Evolutionary conservation across 2,329 filamentous ascomycete genomes (phyloP).

Genomic region (Dothistroma septosporum): DNA sequence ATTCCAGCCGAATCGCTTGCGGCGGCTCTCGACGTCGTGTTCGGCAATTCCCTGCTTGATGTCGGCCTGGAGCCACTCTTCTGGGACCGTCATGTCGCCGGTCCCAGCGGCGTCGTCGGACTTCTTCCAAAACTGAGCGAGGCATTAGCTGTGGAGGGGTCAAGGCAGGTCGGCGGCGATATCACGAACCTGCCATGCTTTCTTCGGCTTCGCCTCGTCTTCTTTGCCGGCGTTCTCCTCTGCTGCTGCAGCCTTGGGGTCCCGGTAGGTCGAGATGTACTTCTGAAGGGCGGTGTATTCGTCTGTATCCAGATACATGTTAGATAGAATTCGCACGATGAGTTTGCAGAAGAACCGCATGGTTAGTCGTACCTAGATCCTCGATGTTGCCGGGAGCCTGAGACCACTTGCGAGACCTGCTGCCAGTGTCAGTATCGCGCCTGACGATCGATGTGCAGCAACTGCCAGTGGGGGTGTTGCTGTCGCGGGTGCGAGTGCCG

Average conservation of each 20-base stretch:
- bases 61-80: conserved; percentile 67
- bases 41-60: conserved; percentile 59
- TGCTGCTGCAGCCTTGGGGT: conserved; percentile 50
- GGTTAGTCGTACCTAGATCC: conserved; percentile 35
- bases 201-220: conserved; percentile 45
- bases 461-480: conserved; percentile 3
- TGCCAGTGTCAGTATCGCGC: conserved; percentile 16
- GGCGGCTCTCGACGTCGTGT: conserved; percentile 58
- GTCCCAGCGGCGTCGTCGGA: conserved; percentile 31
- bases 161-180: not conserved
- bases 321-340: conserved; percentile 15
- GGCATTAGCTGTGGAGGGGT: conserved; percentile 15
- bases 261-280: conserved; percentile 64
- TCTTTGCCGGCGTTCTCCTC: conserved; percentile 40
- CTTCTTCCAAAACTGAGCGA: conserved; percentile 51
- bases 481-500: not conserved
- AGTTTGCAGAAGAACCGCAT: conserved; percentile 4
- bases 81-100: conserved; percentile 47
- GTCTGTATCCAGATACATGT: conserved; percentile 40
- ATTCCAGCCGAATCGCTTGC: conserved; percentile 66
- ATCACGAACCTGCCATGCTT: conserved; percentile 49
- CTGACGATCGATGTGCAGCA: not conserved
- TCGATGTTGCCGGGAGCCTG: conserved; percentile 41
- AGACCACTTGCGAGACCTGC: conserved; percentile 38
- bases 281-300: conserved; percentile 64